Base-by-base conservation (phyloP, 179 eudicot species). In the Nepenthes alata region DNA sequence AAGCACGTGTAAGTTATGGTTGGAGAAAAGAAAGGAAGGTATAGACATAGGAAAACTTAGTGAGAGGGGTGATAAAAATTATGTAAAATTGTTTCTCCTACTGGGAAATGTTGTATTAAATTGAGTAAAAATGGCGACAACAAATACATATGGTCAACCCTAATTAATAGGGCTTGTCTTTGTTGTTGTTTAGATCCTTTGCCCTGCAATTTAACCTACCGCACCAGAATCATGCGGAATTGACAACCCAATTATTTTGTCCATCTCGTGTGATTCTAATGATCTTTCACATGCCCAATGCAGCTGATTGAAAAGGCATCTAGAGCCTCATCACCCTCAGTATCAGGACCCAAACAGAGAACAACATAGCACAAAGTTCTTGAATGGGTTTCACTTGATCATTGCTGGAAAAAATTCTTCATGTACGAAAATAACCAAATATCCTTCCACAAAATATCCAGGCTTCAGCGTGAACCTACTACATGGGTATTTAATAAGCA, bases 141-240 rank as follows among this genome's bases (percentile, higher is more conserved):
- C 25, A 25, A 1, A 25, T 25, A 25, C 25, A 25, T 0, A 25
- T 25, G 25, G 25, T 25, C 25, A 25, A 0, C 25, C 25, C 25
- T 25, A 25, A 25, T 0, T 25, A 25, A 25, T 25, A 25, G 25
- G 25, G 38, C 56, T 7, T 45, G 39, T 11, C 37, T 57, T 14
- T 57, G 57, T 66, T 66, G 57, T 16, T 58, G 45, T 8, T 57
- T 37, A 36, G 12, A 47, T 35, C 57, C 55, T 66, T 58, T 66
- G 12, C 57, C 57, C 12, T 62, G 55, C 10, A 57, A n/a, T 15
- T 57, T 57, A 53, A 66, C 57, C 55, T 66, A 62, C 38, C 57
- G 49, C n/a, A 66, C 62, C 45, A 66, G 69, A 58, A 66, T 57
- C 49, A 6, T 36, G 50, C 69, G 36, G 57, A 66, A 62, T 37